Evolutionary conservation across 495 filamentous ascomycete species (phyloP), one percentile per base, ranked within the genome.

Genomic region (Hypomontagnella monticulosa): DNA sequence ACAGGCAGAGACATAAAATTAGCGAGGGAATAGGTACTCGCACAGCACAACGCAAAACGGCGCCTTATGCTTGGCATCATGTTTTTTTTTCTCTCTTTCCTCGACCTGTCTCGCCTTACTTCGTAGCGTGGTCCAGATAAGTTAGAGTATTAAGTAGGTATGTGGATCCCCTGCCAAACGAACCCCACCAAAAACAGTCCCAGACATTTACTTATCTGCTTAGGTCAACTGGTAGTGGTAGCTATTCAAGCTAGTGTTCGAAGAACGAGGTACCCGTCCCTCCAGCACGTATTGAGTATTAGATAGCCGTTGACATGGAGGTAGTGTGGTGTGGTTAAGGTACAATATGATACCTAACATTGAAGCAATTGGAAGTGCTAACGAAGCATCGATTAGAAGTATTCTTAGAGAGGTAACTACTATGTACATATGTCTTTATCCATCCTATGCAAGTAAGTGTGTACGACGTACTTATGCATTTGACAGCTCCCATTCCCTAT

Each of bases 91-190:
- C 14, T 15, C 3, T 49, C 11, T 40, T n/a, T 63, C 14, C 44
- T 61, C 56, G 56, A 50, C 56, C 53, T 68, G 58, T 63, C 58
- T 67, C 54, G 64, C 64, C 64, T 67, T 68, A 68, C 58, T 68
- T 68, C 58, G 42, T 63, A 67, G 64, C 52, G 58, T 55, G 54
- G 65, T 63, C 54, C 36, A 67, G 53, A 62, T 52, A 67, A 57
- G 57, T 67, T 62, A 58, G 48, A 34, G 46, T 20, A 27, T 6
- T 27, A 27, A 6, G n/a, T n/a, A 27, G 6, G 6, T 6, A 27
- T 16, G 4, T 58, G 49, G 65, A 54, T 48, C 34, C 42, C 34
- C 16, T 40, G 38, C 54, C 48, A 46, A 52, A 49, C 41, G 12
- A 43, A 43, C 47, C 47, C 11, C 48, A 57, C 65, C 59, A 48